Evolutionary conservation across 2,329 filamentous ascomycete genomes (phyloP).

Genomic region (Fusarium siculi): DNA sequence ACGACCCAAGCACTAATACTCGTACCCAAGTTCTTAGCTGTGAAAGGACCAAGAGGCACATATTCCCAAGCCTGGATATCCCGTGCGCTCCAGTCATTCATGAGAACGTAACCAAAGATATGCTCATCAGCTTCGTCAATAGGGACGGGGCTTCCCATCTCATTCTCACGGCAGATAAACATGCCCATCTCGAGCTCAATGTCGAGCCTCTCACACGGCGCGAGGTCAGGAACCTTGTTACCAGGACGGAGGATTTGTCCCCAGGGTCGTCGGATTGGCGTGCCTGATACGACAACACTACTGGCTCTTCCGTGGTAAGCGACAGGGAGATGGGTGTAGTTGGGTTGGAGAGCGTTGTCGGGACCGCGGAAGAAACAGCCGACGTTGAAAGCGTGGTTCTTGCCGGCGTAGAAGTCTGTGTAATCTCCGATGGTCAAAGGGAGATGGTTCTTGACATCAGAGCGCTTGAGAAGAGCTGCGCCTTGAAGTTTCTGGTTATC

Average conservation of each 20-base stretch:
- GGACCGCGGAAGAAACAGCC: conserved; percentile 79
- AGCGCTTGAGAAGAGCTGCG: conserved; percentile 43
- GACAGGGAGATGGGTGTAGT: conserved; percentile 83
- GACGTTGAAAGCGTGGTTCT: conserved; percentile 78
- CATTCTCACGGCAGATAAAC: conserved; percentile 75
- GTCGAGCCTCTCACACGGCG: conserved; percentile 72
- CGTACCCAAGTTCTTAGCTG: conserved; percentile 70
- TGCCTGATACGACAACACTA: conserved; percentile 79
- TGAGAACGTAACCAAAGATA: conserved; percentile 75
- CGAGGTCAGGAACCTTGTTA: conserved; percentile 63
- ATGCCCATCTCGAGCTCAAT: conserved; percentile 83
- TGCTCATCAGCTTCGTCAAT: conserved; percentile 74
- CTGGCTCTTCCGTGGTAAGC: conserved; percentile 84
- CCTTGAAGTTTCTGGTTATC: conserved; percentile 50
- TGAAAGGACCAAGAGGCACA: conserved; percentile 70
- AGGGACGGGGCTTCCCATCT: conserved; percentile 72
- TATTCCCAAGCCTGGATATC: conserved; percentile 73
- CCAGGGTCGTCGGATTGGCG: conserved; percentile 75
- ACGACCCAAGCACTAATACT: conserved; percentile 72
- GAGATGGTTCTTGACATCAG: conserved; percentile 72
- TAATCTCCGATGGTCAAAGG: conserved; percentile 85
- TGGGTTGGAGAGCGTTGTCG: conserved; percentile 79
- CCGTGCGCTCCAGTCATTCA: conserved; percentile 73
- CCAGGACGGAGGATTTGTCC: conserved; percentile 72
- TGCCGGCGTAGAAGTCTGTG: conserved; percentile 84